phyloP scores from a whole-genome alignment of 2,329 filamentous ascomycete species.

The Helotiales sp. region DNA sequence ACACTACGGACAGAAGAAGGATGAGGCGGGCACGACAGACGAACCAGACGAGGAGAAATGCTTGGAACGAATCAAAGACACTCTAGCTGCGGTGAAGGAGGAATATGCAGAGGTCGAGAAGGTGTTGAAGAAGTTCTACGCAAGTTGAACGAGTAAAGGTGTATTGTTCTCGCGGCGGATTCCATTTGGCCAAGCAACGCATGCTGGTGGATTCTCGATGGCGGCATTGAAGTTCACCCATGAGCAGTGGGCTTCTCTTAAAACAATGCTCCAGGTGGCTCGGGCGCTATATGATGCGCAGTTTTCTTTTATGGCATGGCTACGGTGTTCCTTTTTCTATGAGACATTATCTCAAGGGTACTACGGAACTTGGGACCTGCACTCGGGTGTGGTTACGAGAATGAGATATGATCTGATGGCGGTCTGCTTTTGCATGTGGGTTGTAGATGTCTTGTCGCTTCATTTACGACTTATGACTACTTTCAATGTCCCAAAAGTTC shows the following conservation, averaged over 20 bases:
- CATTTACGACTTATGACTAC: no score
- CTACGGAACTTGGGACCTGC: slow-evolving; percentile 15
- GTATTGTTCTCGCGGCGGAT: slow-evolving; percentile 27
- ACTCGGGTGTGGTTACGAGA: neutral
- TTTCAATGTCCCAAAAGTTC: neutral
- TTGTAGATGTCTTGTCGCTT: neutral
- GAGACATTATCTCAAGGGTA: slow-evolving; percentile 8
- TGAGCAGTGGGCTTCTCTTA: slow-evolving; percentile 32
- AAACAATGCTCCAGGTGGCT: slow-evolving; percentile 27
- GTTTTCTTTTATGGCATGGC: slow-evolving; percentile 21
- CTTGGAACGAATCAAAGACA: slow-evolving; percentile 68
- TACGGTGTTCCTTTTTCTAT: slow-evolving; percentile 17
- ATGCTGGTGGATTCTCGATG: slow-evolving; percentile 17
- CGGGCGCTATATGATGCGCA: slow-evolving; percentile 27
- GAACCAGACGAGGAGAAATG: slow-evolving; percentile 68
- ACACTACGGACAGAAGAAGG: slow-evolving; percentile 81
- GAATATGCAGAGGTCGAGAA: slow-evolving; percentile 76
- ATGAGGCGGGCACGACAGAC: slow-evolving; percentile 68
- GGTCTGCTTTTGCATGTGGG: neutral
- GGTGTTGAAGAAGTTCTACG: slow-evolving; percentile 56
- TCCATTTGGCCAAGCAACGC: slow-evolving; percentile 17
- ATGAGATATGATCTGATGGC: neutral
- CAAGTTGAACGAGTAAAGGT: slow-evolving; percentile 11
- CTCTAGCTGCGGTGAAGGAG: slow-evolving; percentile 68
- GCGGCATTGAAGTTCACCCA: slow-evolving; percentile 31